These are phyloP conservation scores for Kodamaea fukazawae DNA, from an alignment of 805 yeast species.

Conservation along the genomic window DNA sequence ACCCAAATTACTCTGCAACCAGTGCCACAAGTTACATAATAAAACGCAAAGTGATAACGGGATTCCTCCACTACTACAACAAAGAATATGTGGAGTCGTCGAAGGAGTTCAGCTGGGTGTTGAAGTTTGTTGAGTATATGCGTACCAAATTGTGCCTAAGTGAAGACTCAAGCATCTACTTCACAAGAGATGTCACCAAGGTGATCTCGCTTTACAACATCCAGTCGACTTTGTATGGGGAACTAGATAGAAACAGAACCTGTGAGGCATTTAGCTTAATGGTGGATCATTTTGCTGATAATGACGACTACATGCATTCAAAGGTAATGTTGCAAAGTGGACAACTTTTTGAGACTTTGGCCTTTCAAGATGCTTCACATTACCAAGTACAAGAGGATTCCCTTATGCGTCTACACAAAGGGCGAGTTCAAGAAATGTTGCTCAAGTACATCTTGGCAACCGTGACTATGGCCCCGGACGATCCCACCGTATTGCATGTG, in stretches of 20 bases:
- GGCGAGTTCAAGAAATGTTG: conserved; percentile 32
- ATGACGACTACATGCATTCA: too few species aligned
- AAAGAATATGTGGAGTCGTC: conserved; percentile 17
- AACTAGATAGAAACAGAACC: background rate
- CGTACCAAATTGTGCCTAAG: conserved; percentile 1
- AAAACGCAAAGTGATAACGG: conserved; percentile 19
- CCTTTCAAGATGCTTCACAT: conserved; percentile 13
- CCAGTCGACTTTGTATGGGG: conserved; percentile 1
- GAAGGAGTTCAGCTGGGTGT: conserved; percentile 18
- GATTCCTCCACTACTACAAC: conserved; percentile 15
- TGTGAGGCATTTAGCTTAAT: conserved; percentile 1
- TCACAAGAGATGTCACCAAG: conserved; percentile 2
- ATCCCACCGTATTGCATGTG: conserved; percentile 29
- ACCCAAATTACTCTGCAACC: background rate
- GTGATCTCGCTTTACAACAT: conserved; percentile 5
- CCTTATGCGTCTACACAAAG: conserved; percentile 5
- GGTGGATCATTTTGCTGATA: conserved; percentile 1
- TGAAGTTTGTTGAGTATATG: conserved; percentile 13
- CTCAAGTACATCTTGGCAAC: conserved; percentile 36
- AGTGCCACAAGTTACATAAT: conserved; percentile 10
- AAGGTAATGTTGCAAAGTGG: conserved; percentile 15
- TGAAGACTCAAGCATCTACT: background rate
- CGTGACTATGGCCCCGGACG: conserved; percentile 32
- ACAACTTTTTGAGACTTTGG: conserved; percentile 19
- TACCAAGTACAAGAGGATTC: background rate